These are phyloP conservation scores for Teratosphaeria pseudoeucalypti DNA, from an alignment of 2,329 filamentous ascomycete species.

Conservation along the genomic window DNA sequence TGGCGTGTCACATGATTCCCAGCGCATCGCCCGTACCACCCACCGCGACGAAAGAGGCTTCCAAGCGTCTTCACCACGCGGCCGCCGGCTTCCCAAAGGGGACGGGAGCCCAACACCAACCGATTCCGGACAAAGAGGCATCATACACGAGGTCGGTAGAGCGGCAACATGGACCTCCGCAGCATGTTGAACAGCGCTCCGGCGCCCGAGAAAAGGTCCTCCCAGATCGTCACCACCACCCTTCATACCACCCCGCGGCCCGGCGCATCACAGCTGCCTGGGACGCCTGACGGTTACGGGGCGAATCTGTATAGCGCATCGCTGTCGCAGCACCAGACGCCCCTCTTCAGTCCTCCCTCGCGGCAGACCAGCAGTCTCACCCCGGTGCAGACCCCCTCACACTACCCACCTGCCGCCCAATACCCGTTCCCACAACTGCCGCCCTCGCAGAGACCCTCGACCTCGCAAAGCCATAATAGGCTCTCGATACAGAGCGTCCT, in stretches of 20 bases:
- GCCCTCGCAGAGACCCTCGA: not conserved
- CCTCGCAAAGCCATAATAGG: not conserved
- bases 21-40: not conserved
- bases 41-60: not conserved
- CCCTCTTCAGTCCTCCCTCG: constrained; percentile 4
- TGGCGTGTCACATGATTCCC: not conserved
- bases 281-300: constrained; percentile 3
- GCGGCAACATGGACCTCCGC: constrained; percentile 21
- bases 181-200: constrained; percentile 23
- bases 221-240: constrained; percentile 2
- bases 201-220: constrained; percentile 15
- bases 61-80: not conserved
- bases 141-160: not conserved
- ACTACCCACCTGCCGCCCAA: not conserved
- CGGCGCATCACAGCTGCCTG: constrained; percentile 6
- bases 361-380: constrained; percentile 18
- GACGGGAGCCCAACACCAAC: not conserved
- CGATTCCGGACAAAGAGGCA: not conserved
- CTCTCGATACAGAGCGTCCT: not conserved
- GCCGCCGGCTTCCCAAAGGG: not conserved
- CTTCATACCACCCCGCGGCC: not conserved
- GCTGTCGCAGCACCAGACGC: constrained; percentile 16
- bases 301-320: constrained; percentile 11
- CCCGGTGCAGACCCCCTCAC: not conserved
- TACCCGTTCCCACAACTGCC: constrained; percentile 43